Percentiles rank a stretch among this genome's conserved stretches.
phyloP scores from a whole-genome alignment of 2,329 filamentous ascomycete genomes.

The Calonectria pseudoreteaudii region DNA sequence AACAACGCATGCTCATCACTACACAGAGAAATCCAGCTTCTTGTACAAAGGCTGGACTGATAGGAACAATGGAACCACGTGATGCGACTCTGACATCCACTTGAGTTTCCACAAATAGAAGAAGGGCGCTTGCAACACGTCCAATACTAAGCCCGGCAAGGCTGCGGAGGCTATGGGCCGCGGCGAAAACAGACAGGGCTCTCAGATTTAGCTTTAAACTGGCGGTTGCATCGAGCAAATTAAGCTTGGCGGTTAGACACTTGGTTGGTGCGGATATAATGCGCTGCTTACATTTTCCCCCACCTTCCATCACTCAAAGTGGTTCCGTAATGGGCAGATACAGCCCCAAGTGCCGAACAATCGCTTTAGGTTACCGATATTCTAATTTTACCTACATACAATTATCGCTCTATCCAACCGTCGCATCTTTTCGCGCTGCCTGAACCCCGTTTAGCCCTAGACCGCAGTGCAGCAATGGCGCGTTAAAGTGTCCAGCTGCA shows the following conservation, averaged over 20 bases:
- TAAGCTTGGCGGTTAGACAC: not conserved
- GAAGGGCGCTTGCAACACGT: not conserved
- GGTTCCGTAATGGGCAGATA: not conserved
- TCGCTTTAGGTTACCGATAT: not conserved
- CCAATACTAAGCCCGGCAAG: not conserved
- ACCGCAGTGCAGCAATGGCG: not conserved
- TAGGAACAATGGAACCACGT: not conserved
- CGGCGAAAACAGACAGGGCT: not conserved
- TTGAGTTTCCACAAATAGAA: not conserved
- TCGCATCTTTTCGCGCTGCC: not conserved
- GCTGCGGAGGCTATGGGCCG: not conserved
- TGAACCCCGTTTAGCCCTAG: not conserved
- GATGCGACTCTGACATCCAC: not conserved
- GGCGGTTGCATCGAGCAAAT: not conserved
- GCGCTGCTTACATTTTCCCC: not conserved
- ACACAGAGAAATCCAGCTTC: not conserved
- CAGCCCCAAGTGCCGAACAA: not conserved
- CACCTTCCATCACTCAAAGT: not conserved
- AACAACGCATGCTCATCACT: accelerated
- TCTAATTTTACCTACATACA: no score
- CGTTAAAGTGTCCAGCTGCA: not conserved
- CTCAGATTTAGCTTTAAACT: not conserved
- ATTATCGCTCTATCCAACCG: not conserved
- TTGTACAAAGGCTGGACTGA: not conserved
- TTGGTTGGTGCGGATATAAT: not conserved